Evolutionary conservation across 495 filamentous ascomycete species (phyloP), one percentile per base, ranked within the genome.

Genomic region (Amniculicola lignicola): DNA sequence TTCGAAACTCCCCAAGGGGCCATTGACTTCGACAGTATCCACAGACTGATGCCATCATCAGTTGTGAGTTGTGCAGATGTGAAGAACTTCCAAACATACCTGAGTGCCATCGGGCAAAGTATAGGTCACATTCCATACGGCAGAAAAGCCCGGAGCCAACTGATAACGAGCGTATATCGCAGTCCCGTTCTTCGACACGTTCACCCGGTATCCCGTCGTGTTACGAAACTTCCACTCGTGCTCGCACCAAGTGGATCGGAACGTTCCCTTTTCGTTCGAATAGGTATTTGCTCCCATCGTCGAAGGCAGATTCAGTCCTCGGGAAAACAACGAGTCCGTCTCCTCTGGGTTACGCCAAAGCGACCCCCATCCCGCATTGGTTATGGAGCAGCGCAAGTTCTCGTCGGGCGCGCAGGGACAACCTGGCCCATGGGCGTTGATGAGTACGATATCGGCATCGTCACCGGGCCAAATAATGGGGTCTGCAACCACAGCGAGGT

Each of bases 181-280:
- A 25, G 41, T 44, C 41, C 41, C 41, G 18, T 44, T 25, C 41
- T 25, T 44, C 10, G 22, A 9, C 6, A 10, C 18, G 22, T 4
- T 10, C 41, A 25, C 4, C 10, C 14, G 14, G 41, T 44, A 44
- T 22, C 41, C 41, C 10, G 5, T 16, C 4, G 45, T 18, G 19
- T 49, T 31, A 9, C 14, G 5, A 21, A 22, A 35, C 28, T 36
- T 35, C 45, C 45, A 49, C 25, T 49, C 45, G 15, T 49, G 45
- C 2, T 10, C 7, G 22, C 14, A 37, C 45, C 14, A 35, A n/a
- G 14, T 27, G 10, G 10, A 36, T 21, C 10, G n/a, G 18, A 11
- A n/a, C 9, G 22, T 9, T 10, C 37, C 6, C 16, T 16, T 25
- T 11, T 21, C 16, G 12, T 9, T 22, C 12, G 9, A n/a, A n/a